These are phyloP conservation scores for Tuber aestivum DNA, from an alignment of 495 filamentous ascomycete species.

Conservation along the genomic window DNA sequence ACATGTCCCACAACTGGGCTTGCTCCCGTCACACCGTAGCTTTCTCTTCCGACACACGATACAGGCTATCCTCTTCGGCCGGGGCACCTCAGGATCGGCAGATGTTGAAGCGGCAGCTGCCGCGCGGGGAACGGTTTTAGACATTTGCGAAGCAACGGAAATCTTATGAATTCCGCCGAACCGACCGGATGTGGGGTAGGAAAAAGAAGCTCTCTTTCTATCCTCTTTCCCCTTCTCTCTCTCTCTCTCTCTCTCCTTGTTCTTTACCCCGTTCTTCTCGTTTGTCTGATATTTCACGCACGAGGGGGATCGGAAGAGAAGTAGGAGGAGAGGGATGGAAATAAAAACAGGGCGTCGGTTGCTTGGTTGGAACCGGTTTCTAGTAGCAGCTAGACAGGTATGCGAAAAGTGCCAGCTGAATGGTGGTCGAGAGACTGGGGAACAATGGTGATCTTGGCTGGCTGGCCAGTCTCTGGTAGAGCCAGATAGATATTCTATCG, in stretches of 20 bases:
- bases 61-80: conserved; percentile 92
- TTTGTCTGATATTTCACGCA: background rate
- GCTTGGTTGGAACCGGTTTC: background rate
- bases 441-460: background rate
- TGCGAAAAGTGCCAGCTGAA: background rate
- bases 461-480: background rate
- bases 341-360: background rate
- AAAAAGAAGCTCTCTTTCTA: background rate
- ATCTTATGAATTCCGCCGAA: background rate
- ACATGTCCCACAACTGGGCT: conserved; percentile 90
- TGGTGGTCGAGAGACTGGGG: background rate
- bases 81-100: conserved; percentile 52
- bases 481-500: background rate
- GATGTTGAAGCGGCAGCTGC: conserved; percentile 10
- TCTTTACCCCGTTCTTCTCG: background rate
- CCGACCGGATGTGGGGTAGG: background rate
- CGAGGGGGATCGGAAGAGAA: background rate
- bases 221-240: background rate
- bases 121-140: conserved; percentile 5
- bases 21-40: conserved; percentile 68
- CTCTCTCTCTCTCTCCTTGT: conserved; percentile 1
- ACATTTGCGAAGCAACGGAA: background rate
- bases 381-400: background rate
- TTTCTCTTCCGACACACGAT: conserved; percentile 92
- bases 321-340: background rate